Conservation (phyloP, 306 rosid species). For the Rosa lucieae region DNA sequence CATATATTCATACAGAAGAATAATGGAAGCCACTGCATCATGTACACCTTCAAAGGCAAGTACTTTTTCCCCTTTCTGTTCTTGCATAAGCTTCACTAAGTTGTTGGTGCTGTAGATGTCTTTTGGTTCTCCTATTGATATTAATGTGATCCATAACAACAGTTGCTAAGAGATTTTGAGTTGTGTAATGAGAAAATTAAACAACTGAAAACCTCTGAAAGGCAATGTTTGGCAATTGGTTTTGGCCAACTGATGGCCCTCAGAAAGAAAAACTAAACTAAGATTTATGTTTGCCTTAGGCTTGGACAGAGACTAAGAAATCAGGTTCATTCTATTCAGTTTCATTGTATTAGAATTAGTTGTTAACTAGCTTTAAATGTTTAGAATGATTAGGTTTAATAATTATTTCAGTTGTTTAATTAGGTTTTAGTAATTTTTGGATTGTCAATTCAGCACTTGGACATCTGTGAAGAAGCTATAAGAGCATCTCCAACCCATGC, state of each 20-base stretch:
- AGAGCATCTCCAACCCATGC: constrained; percentile 4
- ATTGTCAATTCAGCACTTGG: not conserved
- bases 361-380: not conserved
- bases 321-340: not conserved
- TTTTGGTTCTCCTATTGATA: not conserved
- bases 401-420: not conserved
- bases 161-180: not conserved
- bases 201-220: not conserved
- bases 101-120: not conserved
- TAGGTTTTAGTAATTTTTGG: not conserved
- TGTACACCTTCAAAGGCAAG: constrained; percentile 76
- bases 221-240: not conserved
- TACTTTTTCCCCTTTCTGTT: not conserved
- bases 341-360: not conserved
- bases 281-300: not conserved
- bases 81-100: not conserved
- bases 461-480: constrained; percentile 6
- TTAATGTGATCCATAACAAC: no score
- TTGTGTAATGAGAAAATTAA: not conserved
- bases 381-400: not conserved
- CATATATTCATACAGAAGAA: constrained; percentile 58
- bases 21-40: constrained; percentile 64
- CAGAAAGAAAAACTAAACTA: not conserved
- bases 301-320: not conserved
- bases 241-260: not conserved